Percentiles rank a stretch among this genome's conserved stretches.
Conservation (phyloP, 495 filamentous ascomycete species). For the Lepidopterella palustris region DNA sequence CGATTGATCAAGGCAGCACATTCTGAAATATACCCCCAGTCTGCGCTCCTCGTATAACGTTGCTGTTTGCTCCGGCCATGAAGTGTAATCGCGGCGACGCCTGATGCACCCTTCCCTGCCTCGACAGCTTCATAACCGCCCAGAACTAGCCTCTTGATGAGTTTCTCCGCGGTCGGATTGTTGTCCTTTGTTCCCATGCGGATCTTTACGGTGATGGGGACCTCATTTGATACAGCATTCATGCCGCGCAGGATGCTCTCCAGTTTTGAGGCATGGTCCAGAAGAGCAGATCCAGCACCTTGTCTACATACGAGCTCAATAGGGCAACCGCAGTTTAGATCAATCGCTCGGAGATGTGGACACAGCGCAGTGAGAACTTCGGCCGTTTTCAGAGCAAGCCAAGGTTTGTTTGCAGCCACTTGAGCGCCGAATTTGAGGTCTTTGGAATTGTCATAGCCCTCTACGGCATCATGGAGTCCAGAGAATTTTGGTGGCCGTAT, state of each 20-base stretch:
- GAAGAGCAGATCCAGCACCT: slow-evolving; percentile 88
- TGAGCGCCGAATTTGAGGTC: slow-evolving; percentile 88
- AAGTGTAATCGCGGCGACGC: slow-evolving; percentile 86
- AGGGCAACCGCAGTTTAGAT: slow-evolving; percentile 94
- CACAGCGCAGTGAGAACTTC: slow-evolving; percentile 69
- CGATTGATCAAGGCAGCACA: slow-evolving; percentile 76
- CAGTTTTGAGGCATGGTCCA: slow-evolving; percentile 74
- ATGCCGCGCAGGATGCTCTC: slow-evolving; percentile 91
- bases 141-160: slow-evolving; percentile 74
- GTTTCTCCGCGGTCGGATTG: slow-evolving; percentile 68
- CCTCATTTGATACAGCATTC: slow-evolving; percentile 80
- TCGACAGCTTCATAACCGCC: slow-evolving; percentile 62
- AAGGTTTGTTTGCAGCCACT: slow-evolving; percentile 82
- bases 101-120: slow-evolving; percentile 57
- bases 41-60: slow-evolving; percentile 78
- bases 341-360: slow-evolving; percentile 78
- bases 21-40: slow-evolving; percentile 91
- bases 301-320: slow-evolving; percentile 85
- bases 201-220: slow-evolving; percentile 90
- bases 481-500: slow-evolving; percentile 56
- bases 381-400: slow-evolving; percentile 77
- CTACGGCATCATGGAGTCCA: slow-evolving; percentile 46
- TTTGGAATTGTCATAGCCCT: slow-evolving; percentile 70
- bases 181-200: slow-evolving; percentile 82
- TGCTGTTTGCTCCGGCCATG: slow-evolving; percentile 92